phyloP scores from a whole-genome alignment of 768 basidiomycete species.

The Solioccasus polychromus region DNA sequence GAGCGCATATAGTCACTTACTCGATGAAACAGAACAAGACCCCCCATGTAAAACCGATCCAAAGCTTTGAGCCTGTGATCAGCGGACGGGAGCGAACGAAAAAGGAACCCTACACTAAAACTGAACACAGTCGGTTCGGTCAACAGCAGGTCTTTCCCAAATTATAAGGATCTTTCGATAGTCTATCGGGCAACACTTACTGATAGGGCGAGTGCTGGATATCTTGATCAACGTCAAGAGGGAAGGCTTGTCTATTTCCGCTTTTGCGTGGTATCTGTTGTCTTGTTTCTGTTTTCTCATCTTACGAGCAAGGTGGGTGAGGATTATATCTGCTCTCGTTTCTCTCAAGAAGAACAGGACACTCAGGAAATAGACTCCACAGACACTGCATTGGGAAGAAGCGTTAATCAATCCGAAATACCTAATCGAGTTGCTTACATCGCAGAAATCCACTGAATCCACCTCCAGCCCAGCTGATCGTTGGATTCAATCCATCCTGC shows the following conservation, averaged over 20 bases:
- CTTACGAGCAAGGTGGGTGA: slow-evolving; percentile 60
- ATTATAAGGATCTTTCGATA: background rate
- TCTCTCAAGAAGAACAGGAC: slow-evolving; percentile 63
- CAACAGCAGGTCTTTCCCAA: slow-evolving; percentile 20
- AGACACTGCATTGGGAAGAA: slow-evolving; percentile 43
- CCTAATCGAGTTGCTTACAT: slow-evolving; percentile 43
- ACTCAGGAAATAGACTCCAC: slow-evolving; percentile 46
- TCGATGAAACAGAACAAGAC: slow-evolving; percentile 66
- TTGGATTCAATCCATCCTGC: slow-evolving; percentile 69
- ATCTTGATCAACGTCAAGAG: slow-evolving; percentile 61
- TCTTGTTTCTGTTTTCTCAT: slow-evolving; percentile 67
- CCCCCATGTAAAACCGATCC: slow-evolving; percentile 76
- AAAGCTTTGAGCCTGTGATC: slow-evolving; percentile 42
- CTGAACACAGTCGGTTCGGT: slow-evolving; percentile 69
- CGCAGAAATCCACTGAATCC: slow-evolving; percentile 81
- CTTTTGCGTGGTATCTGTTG: slow-evolving; percentile 54
- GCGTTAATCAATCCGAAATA: background rate
- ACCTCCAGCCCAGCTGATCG: slow-evolving; percentile 61
- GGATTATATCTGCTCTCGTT: slow-evolving; percentile 69
- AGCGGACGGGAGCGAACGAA: background rate
- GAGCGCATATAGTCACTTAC: slow-evolving; percentile 30
- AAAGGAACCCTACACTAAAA: slow-evolving; percentile 55
- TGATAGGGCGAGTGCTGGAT: slow-evolving; percentile 67
- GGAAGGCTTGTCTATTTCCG: slow-evolving; percentile 60
- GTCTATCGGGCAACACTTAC: slow-evolving; percentile 43